Evolutionary conservation across 164 flowering plant species (phyloP), one percentile per base, ranked within the genome.

Genomic region (Buxus sempervirens): DNA sequence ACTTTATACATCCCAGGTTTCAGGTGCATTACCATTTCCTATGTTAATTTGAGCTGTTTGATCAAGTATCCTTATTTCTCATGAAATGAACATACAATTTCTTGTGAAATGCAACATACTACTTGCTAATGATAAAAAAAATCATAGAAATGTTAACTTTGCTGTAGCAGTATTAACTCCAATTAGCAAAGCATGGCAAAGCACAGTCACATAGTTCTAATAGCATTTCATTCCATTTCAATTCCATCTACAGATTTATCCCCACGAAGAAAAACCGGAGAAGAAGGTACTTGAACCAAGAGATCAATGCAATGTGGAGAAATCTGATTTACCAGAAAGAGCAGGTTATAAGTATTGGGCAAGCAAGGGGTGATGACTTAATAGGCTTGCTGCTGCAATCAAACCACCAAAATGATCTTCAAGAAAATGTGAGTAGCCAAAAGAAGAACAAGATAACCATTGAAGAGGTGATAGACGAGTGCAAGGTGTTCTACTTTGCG

Each of bases 181-280:
- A n/a, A n/a, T n/a, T n/a, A n/a, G n/a, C n/a, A n/a, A n/a, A n/a
- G n/a, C n/a, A n/a, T n/a, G n/a, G n/a, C n/a, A n/a, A n/a, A n/a
- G n/a, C n/a, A n/a, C n/a, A n/a, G n/a, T n/a, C n/a, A n/a, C n/a
- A n/a, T n/a, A n/a, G n/a, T 32, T 32, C 38, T 32, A 32, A 32
- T 32, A 32, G 38, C 38, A 32, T 32, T 32, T 32, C 7, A 7
- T n/a, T 32, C 38, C 38, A 32, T 3, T 32, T 32, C 38, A 32
- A 32, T 32, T 32, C 38, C 38, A 32, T 32, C 38, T 32, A 32
- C 59, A 82, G 79, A 67, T 82, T 79, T 57, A 42, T 82, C 19
- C 85, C 85, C 0, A 82, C 82, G 7, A 77, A 65, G 70, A 79
- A 79, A 71, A 82, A 82, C 62, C 58, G 27, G 57, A 75, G 74